Evolutionary conservation across 164 flowering plant species (phyloP), one percentile per base, ranked within the genome.

Genomic region (Warburgia ugandensis): DNA sequence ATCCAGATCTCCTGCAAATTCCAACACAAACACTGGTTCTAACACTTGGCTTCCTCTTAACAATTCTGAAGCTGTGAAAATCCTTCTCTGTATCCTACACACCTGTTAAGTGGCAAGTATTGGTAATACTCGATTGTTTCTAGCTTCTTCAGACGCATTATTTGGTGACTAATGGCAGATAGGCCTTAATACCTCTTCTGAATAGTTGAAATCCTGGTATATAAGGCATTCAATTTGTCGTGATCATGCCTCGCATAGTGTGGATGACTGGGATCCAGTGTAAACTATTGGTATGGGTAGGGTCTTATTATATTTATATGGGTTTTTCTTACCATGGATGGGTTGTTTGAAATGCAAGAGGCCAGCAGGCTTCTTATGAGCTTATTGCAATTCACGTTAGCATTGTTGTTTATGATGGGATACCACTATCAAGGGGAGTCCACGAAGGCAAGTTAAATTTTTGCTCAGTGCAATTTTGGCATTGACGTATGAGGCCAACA

Each of bases 391-490:
- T 45, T 52, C 53, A 50, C 56, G 32, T 42, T 60, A 50, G 43
- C 56, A 19, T 53, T 37, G 30, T 50, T 56, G 59, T 58, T 37
- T 37, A 14, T 16, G 41, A n/a, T n/a, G n/a, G n/a, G n/a, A n/a
- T n/a, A n/a, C n/a, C n/a, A n/a, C n/a, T n/a, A 46, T 55, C 61
- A 64, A 67, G 57, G 65, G 57, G 70, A 63, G 52, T 38, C 59
- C 13, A 2, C 28, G 31, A 48, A 29, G 41, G 48, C 62, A 62
- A 71, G 66, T 66, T 47, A 55, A 31, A 50, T 51, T 58, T 42
- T 30, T 55, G 56, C 58, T 55, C 55, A 60, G 54, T 46, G 56
- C 43, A 36, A 33, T 59, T 44, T 45, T 55, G 54, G 47, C 51
- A 37, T 42, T 36, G 36, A 45, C 23, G 51, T 50, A 51, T 48